Evolutionary conservation across 768 basidiomycete species (phyloP).

Genomic region (Lactarius hengduanensis): DNA sequence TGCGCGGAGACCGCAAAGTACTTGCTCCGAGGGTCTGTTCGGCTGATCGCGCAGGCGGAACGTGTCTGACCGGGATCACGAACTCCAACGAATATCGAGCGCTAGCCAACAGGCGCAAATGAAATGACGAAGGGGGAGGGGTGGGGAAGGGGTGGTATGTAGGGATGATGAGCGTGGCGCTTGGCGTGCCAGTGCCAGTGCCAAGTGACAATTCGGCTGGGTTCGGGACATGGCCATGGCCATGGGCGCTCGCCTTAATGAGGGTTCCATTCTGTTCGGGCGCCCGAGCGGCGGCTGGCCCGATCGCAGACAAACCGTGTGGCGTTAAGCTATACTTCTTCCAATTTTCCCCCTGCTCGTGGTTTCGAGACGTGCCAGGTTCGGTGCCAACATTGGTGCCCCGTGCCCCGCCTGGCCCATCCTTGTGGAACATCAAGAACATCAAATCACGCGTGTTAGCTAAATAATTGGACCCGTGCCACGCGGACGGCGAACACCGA

Average conservation of each 20-base stretch:
- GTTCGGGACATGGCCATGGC: background rate
- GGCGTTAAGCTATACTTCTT: background rate
- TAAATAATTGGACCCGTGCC: background rate
- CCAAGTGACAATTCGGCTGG: background rate
- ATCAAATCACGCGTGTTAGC: background rate
- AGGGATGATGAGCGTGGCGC: background rate
- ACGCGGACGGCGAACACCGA: background rate
- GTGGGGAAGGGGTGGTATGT: too few species aligned
- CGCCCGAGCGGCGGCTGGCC: background rate
- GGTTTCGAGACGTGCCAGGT: background rate
- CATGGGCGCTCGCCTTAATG: background rate
- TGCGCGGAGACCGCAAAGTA: background rate
- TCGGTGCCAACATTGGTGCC: conserved; percentile 1
- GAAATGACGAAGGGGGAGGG: conserved; percentile 5
- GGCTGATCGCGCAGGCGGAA: background rate
- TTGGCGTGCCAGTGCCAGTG: conserved; percentile 1
- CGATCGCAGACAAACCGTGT: background rate
- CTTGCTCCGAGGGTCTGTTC: background rate
- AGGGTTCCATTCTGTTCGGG: conserved; percentile 7
- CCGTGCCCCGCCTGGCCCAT: background rate
- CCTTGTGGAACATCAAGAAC: background rate
- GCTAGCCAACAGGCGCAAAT: conserved; percentile 11
- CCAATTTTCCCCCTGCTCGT: background rate
- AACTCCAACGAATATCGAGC: background rate
- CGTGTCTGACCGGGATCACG: background rate